Percentiles rank a stretch among this genome's conserved stretches.
Conservation (phyloP, 305 asterid genomes). For the Solanum hybrid region DNA sequence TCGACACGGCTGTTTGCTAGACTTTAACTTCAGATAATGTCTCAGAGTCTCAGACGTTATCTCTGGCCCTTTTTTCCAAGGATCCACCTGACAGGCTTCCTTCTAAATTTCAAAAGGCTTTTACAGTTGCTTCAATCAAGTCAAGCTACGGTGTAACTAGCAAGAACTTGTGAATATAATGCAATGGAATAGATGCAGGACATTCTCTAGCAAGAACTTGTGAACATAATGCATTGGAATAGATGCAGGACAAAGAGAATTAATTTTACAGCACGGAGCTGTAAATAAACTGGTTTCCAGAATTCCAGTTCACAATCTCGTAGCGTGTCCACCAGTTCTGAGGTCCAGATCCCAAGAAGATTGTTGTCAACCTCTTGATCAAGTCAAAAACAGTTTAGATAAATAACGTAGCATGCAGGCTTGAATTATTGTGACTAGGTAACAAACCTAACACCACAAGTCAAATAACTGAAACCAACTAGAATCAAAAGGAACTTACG, state of each 20-base stretch:
- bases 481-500: constrained; percentile 41
- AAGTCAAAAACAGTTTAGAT: neutral
- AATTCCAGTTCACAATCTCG: neutral
- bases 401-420: neutral
- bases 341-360: neutral
- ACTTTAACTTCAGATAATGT: neutral
- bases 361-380: neutral
- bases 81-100: neutral
- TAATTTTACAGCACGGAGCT: neutral
- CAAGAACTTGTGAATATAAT: neutral
- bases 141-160: neutral
- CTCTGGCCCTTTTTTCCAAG: neutral
- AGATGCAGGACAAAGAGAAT: neutral
- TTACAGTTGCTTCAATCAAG: neutral
- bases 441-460: neutral
- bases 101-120: neutral
- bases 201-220: neutral
- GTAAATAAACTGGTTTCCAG: neutral
- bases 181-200: neutral
- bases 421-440: neutral
- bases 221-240: neutral
- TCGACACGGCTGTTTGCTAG: neutral
- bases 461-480: neutral
- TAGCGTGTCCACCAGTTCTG: neutral
- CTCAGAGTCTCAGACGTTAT: neutral